These are phyloP conservation scores for Malus asiatica DNA, from an alignment of 306 rosid genomes.

Conservation along the genomic window DNA sequence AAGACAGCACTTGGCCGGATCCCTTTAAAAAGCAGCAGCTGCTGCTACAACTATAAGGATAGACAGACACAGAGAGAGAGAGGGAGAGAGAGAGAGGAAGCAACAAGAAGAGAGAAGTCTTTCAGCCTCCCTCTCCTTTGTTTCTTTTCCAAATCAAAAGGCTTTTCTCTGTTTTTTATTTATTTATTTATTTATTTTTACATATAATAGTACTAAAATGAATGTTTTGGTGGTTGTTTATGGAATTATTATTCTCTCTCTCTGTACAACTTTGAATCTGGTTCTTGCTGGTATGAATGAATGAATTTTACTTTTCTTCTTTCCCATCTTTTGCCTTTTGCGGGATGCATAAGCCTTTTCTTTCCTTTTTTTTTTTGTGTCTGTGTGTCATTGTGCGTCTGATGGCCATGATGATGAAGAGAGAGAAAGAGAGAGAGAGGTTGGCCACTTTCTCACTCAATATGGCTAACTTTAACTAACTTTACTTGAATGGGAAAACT, in stretches of 20 bases:
- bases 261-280: conserved; percentile 36
- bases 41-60: conserved; percentile 7
- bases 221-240: neutral
- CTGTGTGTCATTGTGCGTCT: neutral
- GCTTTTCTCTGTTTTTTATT: neutral
- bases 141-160: conserved; percentile 14
- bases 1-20: neutral
- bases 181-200: neutral
- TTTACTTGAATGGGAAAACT: conserved; percentile 95
- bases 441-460: conserved; percentile 94
- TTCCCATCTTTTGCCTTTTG: conserved; percentile 67
- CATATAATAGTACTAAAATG: neutral
- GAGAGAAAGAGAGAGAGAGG: conserved; percentile 24
- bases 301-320: conserved; percentile 30
- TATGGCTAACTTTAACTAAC: conserved; percentile 72
- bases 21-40: neutral
- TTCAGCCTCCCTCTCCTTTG: conserved; percentile 31
- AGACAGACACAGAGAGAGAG: neutral
- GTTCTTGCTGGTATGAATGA: conserved; percentile 34
- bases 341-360: conserved; percentile 31
- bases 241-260: conserved; percentile 2
- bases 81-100: neutral
- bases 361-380: conserved; percentile 20
- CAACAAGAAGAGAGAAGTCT: neutral
- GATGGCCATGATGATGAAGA: conserved; percentile 6